phyloP scores from a whole-genome alignment of 768 basidiomycete species.

The Macrocybe gigantea region DNA sequence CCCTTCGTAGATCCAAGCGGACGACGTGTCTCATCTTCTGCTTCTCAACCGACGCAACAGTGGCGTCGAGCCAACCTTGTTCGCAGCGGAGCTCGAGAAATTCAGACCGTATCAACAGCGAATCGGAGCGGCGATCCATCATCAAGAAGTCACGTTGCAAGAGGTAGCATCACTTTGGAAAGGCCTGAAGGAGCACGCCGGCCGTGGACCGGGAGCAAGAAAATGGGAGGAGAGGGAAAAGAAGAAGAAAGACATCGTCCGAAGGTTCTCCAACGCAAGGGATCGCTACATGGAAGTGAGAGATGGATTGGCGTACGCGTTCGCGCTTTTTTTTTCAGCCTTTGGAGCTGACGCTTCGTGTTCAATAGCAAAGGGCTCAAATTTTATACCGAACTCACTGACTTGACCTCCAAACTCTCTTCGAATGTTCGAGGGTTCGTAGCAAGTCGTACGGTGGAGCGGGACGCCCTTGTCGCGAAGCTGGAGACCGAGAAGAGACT shows the following conservation, averaged over 20 bases:
- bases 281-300: slow-evolving; percentile 86
- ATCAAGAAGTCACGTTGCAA: slow-evolving; percentile 67
- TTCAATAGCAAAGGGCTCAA: slow-evolving; percentile 72
- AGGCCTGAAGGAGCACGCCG: slow-evolving; percentile 62
- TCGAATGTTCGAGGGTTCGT: slow-evolving; percentile 60
- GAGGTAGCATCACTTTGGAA: slow-evolving; percentile 77
- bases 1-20: slow-evolving; percentile 71
- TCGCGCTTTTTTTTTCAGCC: slow-evolving; percentile 1
- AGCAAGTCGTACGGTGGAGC: slow-evolving; percentile 57
- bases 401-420: slow-evolving; percentile 52
- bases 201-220: slow-evolving; percentile 69
- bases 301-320: slow-evolving; percentile 73
- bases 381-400: slow-evolving; percentile 80
- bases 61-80: slow-evolving; percentile 79
- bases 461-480: slow-evolving; percentile 60
- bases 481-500: slow-evolving; percentile 70
- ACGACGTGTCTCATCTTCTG: slow-evolving; percentile 94
- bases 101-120: slow-evolving; percentile 89
- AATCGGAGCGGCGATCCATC: slow-evolving; percentile 68
- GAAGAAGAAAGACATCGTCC: slow-evolving; percentile 67
- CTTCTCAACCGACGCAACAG: slow-evolving; percentile 85
- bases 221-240: slow-evolving; percentile 83
- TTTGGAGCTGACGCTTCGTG: slow-evolving; percentile 6
- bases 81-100: slow-evolving; percentile 92
- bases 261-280: slow-evolving; percentile 67